Evolutionary conservation across 2,329 filamentous ascomycete species (phyloP).

Genomic region (Hymenoscyphus fructigenus): DNA sequence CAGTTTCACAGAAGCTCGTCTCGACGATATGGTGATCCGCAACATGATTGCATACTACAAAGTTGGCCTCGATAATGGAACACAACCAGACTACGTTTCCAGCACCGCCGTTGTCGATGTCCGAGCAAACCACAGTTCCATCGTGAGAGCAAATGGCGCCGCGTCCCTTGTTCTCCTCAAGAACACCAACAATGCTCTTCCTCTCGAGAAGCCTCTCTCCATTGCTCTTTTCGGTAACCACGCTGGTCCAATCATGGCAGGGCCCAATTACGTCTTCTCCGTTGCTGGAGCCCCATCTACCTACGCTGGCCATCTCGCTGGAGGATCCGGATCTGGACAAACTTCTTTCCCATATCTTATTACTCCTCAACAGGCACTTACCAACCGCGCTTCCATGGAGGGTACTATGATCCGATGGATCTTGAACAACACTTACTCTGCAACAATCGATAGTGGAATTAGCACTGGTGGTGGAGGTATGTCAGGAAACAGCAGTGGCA

Average conservation of each 20-base stretch:
- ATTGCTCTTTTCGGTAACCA: conserved; percentile 80
- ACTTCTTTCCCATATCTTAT: conserved; percentile 71
- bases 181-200: conserved; percentile 68
- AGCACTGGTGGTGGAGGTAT: too few relatives aligned
- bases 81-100: conserved; percentile 68
- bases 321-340: conserved; percentile 40
- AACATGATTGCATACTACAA: conserved; percentile 68
- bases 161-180: conserved; percentile 76
- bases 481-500: too few relatives aligned
- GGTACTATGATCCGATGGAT: conserved; percentile 54
- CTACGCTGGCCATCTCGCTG: conserved; percentile 19
- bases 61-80: conserved; percentile 50
- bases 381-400: conserved; percentile 58
- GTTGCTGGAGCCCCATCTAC: conserved; percentile 11
- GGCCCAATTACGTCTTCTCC: conserved; percentile 18
- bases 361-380: conserved; percentile 70
- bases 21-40: conserved; percentile 65
- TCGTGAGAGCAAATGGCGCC: conserved; percentile 53
- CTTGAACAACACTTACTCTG: conserved; percentile 38
- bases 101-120: conserved; percentile 68
- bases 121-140: conserved; percentile 58
- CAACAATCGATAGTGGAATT: neutral
- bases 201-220: conserved; percentile 73
- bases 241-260: conserved; percentile 51
- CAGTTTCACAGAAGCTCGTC: conserved; percentile 54